Evolutionary conservation across 495 filamentous ascomycete species (phyloP).

Genomic region (Neohortaea acidophila): DNA sequence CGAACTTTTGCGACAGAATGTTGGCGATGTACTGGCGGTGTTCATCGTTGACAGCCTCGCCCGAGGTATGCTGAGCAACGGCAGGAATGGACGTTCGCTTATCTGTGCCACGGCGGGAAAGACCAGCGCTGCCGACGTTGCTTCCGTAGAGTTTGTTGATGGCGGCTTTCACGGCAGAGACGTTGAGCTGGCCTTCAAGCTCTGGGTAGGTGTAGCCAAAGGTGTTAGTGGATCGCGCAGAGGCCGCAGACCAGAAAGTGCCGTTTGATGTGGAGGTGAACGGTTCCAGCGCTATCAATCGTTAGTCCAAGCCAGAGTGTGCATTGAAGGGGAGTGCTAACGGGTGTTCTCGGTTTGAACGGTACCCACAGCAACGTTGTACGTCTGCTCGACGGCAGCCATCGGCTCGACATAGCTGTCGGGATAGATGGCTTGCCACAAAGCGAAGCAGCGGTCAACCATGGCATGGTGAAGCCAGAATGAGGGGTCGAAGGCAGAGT

Average conservation of each 20-base stretch:
- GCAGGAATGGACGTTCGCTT: not conserved
- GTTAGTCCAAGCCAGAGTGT: constrained; percentile 6
- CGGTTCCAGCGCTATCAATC: constrained; percentile 25
- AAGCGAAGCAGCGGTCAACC: constrained; percentile 52
- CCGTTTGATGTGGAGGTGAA: constrained; percentile 28
- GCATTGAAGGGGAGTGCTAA: constrained; percentile 18
- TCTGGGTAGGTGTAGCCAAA: constrained; percentile 52
- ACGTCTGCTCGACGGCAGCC: constrained; percentile 33
- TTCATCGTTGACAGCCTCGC: constrained; percentile 7
- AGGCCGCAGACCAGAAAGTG: constrained; percentile 28
- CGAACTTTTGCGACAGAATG: constrained; percentile 40
- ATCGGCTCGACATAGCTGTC: constrained; percentile 39
- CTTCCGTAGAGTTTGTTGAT: constrained; percentile 42
- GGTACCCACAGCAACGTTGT: constrained; percentile 32
- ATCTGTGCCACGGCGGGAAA: constrained; percentile 3
- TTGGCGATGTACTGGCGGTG: constrained; percentile 48
- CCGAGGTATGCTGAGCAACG: not conserved
- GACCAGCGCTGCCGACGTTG: constrained; percentile 11
- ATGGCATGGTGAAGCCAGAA: constrained; percentile 55
- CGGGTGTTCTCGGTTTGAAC: constrained; percentile 23
- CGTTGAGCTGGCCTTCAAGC: constrained; percentile 24
- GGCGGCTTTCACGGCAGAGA: constrained; percentile 26
- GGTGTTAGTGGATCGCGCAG: constrained; percentile 16
- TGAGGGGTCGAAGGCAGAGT: constrained; percentile 57
- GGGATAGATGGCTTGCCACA: constrained; percentile 58